Percentiles rank a stretch among this genome's conserved stretches.
Conservation (phyloP, 331 rosid genomes). For the Pyracantha coccinea region DNA sequence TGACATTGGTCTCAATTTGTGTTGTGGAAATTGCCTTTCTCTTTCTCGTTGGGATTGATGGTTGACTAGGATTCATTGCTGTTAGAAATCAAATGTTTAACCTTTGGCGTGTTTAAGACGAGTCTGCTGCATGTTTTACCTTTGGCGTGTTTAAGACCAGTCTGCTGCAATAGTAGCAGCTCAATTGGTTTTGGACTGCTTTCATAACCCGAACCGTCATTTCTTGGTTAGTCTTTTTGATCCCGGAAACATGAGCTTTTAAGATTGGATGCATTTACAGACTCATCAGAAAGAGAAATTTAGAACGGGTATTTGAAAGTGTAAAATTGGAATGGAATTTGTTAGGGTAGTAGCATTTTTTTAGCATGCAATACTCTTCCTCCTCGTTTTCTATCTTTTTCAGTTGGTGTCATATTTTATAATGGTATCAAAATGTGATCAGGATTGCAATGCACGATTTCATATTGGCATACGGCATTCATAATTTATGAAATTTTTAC, state of each 20-base stretch:
- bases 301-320: neutral
- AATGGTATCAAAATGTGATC: neutral
- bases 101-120: neutral
- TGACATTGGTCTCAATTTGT: neutral
- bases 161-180: neutral
- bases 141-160: neutral
- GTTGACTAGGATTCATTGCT: slow-evolving; percentile 4
- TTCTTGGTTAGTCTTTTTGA: neutral
- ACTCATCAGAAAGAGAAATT: neutral
- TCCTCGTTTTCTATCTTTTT: neutral
- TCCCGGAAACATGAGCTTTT: neutral
- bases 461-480: neutral
- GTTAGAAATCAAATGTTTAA: neutral
- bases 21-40: neutral
- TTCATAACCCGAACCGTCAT: neutral
- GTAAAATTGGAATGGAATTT: neutral
- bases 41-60: neutral
- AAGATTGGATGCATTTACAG: neutral
- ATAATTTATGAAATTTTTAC: neutral
- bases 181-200: slow-evolving; percentile 1
- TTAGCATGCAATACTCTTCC: neutral
- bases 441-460: neutral
- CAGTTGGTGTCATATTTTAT: neutral
- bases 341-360: neutral
- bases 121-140: neutral